These are phyloP conservation scores for Gracilaria gracilis DNA, from an alignment of 23 red algal species.

Conservation along the genomic window DNA sequence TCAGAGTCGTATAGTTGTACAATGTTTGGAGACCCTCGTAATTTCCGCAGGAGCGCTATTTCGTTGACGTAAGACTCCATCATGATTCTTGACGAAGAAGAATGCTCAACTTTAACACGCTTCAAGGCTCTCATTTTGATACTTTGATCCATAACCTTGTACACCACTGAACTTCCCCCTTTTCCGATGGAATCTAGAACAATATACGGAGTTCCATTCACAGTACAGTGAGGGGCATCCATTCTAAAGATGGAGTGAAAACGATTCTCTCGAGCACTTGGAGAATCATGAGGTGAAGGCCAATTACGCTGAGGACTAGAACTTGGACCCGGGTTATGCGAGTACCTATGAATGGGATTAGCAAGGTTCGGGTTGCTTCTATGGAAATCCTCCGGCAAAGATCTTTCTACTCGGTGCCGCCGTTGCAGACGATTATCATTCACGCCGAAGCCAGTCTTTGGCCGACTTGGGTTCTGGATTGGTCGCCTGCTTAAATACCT, in stretches of 20 bases:
- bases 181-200: slow-evolving; percentile 84
- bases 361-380: not conserved
- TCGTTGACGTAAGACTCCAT: slow-evolving; percentile 91
- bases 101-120: slow-evolving; percentile 75
- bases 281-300: not conserved
- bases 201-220: slow-evolving; percentile 78
- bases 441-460: slow-evolving; percentile 4
- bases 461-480: slow-evolving; percentile 9
- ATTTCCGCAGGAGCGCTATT: slow-evolving; percentile 76
- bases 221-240: slow-evolving; percentile 34
- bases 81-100: slow-evolving; percentile 42
- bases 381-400: slow-evolving; percentile 21
- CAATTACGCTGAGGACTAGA: not conserved
- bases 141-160: slow-evolving; percentile 86
- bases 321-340: slow-evolving; percentile 1
- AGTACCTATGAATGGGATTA: not conserved
- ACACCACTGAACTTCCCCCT: slow-evolving; percentile 95
- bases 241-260: not conserved
- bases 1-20: slow-evolving; percentile 89
- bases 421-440: slow-evolving; percentile 32
- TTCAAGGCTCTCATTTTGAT: slow-evolving; percentile 89
- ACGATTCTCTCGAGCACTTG: not conserved
- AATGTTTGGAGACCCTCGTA: slow-evolving; percentile 82
- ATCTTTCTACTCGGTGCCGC: slow-evolving; percentile 11
- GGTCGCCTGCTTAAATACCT: slow-evolving; percentile 2